phyloP scores from a whole-genome alignment of 1,284 basidiomycete species.

The Grifola frondosa region DNA sequence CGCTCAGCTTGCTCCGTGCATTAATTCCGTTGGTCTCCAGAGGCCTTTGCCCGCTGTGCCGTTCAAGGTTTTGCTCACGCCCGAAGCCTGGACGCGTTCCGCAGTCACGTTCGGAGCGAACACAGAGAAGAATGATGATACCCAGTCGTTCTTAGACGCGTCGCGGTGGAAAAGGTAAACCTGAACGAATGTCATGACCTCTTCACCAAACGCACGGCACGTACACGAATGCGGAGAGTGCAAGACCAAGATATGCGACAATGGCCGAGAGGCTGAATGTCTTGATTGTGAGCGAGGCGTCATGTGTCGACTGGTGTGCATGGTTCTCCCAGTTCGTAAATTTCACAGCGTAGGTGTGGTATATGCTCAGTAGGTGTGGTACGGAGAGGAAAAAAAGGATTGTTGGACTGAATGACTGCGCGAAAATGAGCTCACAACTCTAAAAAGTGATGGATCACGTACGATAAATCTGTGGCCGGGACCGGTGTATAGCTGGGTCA shows the following conservation, averaged over 20 bases:
- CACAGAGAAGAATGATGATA: conserved; percentile 20
- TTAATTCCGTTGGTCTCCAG: conserved; percentile 51
- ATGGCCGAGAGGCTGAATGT: conserved; percentile 88
- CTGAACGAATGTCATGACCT: conserved; percentile 67
- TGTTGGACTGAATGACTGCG: conserved; percentile 83
- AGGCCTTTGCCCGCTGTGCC: conserved; percentile 30
- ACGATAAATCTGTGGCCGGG: conserved; percentile 80
- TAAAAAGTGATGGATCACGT: conserved; percentile 26
- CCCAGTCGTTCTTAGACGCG: conserved; percentile 19
- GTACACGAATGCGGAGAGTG: conserved; percentile 86
- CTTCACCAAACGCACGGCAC: conserved; percentile 89
- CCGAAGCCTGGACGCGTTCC: conserved; percentile 10
- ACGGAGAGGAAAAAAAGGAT: conserved; percentile 82
- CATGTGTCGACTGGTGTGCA: conserved; percentile 73
- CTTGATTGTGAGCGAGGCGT: conserved; percentile 85
- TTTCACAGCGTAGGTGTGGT: conserved; percentile 66
- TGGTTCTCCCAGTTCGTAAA: conserved; percentile 94
- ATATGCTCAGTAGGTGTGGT: conserved; percentile 80
- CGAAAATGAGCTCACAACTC: conserved; percentile 2
- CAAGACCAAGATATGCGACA: conserved; percentile 86
- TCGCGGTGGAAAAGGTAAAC: conserved; percentile 33
- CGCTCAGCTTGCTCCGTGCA: conserved; percentile 59
- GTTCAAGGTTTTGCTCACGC: conserved; percentile 6
- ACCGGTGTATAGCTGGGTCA: conserved; percentile 83
- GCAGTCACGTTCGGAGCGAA: conserved; percentile 20